Evolutionary conservation across 148 eudicot genomes (phyloP), one percentile per base, ranked within the genome.

Genomic region (Fagopyrum tataricum): DNA sequence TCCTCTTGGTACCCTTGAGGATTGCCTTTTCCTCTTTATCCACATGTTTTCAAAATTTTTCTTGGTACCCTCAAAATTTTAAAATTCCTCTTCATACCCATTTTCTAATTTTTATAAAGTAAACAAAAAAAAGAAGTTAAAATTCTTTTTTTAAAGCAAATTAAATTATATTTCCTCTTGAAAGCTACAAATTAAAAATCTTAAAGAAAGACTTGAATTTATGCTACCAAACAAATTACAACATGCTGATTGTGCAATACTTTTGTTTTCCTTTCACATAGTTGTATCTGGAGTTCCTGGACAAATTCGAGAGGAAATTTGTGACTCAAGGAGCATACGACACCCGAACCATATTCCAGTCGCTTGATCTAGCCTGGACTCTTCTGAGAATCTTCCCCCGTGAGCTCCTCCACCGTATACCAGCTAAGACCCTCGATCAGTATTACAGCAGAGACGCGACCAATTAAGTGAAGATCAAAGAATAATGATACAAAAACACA

Each of bases 311-410:
- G 85, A 86, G 90, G 84, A 90, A 87, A 74, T 90, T 88, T 68
- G 96, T 90, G 0, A 62, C 89, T 11, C 96, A 90, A 85, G 96
- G 96, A 73, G 96, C 96, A 12, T 90, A 90, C 21, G 96, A 90
- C 75, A 90, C 96, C 42, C 86, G 96, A 44, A 88, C 87, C 83
- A 83, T 90, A 68, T 90, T 88, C 86, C 92, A 90, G 79, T 90
- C 96, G 5, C 96, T 90, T 70, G 96, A 90, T 80, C 72, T 90
- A 46, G 96, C 96, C 56, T 90, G 96, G 96, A 88, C 96, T 0
- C 81, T 90, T 53, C 90, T 90, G 14, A 78, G 96, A 41, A 90
- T 90, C 75, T 90, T 90, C 73, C 96, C 96, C 0, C 87, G 96
- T 44, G 96, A 90, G 84, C 90, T 90, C 70, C 92, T 90, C 73